phyloP scores from a whole-genome alignment of 345 rosid species.

The Trapa bicornis region DNA sequence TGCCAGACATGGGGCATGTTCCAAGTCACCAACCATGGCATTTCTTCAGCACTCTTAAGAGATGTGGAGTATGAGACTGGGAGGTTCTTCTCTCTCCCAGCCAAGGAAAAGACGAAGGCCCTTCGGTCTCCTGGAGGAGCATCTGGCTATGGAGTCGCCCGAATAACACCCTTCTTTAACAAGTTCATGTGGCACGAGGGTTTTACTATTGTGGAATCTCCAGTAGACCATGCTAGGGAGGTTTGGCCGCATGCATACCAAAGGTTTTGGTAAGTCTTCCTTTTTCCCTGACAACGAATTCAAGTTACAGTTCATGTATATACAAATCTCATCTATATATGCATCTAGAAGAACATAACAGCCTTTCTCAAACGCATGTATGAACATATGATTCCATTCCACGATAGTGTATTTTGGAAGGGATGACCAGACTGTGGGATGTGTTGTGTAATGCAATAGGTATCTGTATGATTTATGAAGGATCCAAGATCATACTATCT shows the following conservation, averaged over 20 bases:
- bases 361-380: not conserved
- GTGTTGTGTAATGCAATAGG: too few relatives aligned
- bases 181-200: slow-evolving; percentile 95
- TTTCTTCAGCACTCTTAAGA: slow-evolving; percentile 27
- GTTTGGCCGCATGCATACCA: slow-evolving; percentile 57
- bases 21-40: slow-evolving; percentile 51
- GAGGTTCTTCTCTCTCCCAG: slow-evolving; percentile 55
- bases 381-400: too few relatives aligned
- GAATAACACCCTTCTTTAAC: slow-evolving; percentile 52
- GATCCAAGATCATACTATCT: too few relatives aligned
- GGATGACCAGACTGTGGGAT: too few relatives aligned
- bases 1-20: slow-evolving; percentile 71
- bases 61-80: slow-evolving; percentile 38
- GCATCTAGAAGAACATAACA: not conserved
- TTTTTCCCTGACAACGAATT: not conserved
- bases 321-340: not conserved
- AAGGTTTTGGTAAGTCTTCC: slow-evolving; percentile 45
- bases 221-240: slow-evolving; percentile 42
- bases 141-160: slow-evolving; percentile 66
- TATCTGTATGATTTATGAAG: too few relatives aligned
- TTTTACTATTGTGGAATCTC: slow-evolving; percentile 63
- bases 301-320: not conserved
- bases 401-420: too few relatives aligned
- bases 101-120: slow-evolving; percentile 47
- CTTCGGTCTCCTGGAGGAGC: slow-evolving; percentile 34